Evolutionary conservation across 1,284 basidiomycete species (phyloP), one percentile per base, ranked within the genome.

Genomic region (Baeospora myosura): DNA sequence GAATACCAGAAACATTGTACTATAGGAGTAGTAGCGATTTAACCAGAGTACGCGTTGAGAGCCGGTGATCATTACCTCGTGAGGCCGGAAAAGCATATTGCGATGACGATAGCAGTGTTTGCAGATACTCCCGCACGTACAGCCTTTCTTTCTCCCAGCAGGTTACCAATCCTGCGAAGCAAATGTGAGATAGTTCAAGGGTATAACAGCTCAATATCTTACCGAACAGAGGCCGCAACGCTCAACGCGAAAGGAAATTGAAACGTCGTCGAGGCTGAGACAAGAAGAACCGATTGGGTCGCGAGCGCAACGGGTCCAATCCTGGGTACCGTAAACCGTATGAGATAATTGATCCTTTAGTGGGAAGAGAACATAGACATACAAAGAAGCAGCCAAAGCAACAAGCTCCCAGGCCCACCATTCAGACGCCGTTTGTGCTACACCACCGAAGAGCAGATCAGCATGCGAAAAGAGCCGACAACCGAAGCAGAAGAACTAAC

Each of bases 341-440:
- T 12, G 8, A 24, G 24, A 16, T 6, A n/a, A n/a, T n/a, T n/a
- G n/a, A n/a, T n/a, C n/a, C 20, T 22, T 11, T 17, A 21, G 12
- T 38, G 14, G 24, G 12, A 35, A 21, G 6, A n/a, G 12, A 18
- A 16, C 2, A n/a, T 34, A 31, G 28, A 60, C 74, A 52, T 52
- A 78, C 71, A 75, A 56, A 52, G 78, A 81, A 35, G 79, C 86
- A 28, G 66, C 69, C 3, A 74, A 58, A 2, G 68, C 65, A 8
- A 87, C 66, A 3, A 90, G 67, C 57, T 93, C 90, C 90, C 90
- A 93, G 26, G 82, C 81, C 88, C 89, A 93, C 91, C 90, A 94
- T 58, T 94, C 90, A 6, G 78, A 78, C 1, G 85, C 87, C 24
- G 66, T 72, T 49, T 76, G 74, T 7, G 65, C 62, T 65, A 46